Evolutionary conservation across 495 filamentous ascomycete species (phyloP).

Genomic region (Rhypophila decipiens): DNA sequence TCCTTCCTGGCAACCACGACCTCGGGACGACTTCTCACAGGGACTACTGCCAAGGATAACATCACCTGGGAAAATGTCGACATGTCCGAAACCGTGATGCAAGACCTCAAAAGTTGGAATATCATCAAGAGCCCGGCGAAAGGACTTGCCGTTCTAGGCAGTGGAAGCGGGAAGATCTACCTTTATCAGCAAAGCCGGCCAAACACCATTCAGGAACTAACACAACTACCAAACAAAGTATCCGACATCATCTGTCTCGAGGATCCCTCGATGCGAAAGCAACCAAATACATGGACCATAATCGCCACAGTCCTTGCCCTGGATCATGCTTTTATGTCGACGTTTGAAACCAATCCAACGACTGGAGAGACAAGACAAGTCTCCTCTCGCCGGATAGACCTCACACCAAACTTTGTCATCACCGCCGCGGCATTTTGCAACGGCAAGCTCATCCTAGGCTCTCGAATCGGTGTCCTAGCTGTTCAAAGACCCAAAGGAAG

Average conservation of each 20-base stretch:
- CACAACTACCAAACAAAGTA: constrained; percentile 43
- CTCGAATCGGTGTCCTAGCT: constrained; percentile 36
- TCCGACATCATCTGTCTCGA: constrained; percentile 38
- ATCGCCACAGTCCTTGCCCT: constrained; percentile 18
- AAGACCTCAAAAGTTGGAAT: constrained; percentile 38
- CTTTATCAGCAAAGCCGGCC: constrained; percentile 27
- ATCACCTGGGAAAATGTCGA: constrained; percentile 34
- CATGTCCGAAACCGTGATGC: constrained; percentile 21
- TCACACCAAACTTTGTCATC: constrained; percentile 16
- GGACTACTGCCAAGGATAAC: constrained; percentile 21
- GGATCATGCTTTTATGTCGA: constrained; percentile 14
- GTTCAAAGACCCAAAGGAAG: constrained; percentile 11
- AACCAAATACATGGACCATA: constrained; percentile 7
- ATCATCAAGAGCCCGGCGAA: constrained; percentile 29
- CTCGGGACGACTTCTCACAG: constrained; percentile 55
- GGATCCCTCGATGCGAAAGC: background rate
- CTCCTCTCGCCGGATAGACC: constrained; percentile 10
- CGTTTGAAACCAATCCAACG: constrained; percentile 6
- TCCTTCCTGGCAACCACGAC: constrained; percentile 53
- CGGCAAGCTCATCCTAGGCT: constrained; percentile 59
- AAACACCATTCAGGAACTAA: constrained; percentile 21
- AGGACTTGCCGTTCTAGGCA: constrained; percentile 45
- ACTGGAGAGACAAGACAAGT: background rate
- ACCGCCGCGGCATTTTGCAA: constrained; percentile 29
- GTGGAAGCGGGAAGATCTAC: constrained; percentile 47